phyloP scores from a whole-genome alignment of 108 stramenopile species.

The Cyclotella kingstonii region DNA sequence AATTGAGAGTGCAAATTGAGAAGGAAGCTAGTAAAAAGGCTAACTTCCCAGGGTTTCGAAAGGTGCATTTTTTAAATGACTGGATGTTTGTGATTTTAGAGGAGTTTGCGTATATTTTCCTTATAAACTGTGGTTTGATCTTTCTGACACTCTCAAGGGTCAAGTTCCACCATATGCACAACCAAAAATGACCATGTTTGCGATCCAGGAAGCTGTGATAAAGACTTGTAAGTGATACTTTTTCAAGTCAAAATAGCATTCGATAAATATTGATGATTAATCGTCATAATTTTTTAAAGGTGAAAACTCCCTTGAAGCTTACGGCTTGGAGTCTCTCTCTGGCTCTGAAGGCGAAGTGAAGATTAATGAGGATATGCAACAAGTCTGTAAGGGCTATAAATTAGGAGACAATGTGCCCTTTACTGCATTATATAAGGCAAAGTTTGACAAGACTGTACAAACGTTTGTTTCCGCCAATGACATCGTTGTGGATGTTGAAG shows the following conservation, averaged over 20 bases:
- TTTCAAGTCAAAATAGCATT: not conserved
- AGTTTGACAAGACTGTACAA: slow-evolving; percentile 39
- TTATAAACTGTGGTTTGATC: not conserved
- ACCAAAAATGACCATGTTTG: slow-evolving; percentile 78
- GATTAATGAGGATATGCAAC: slow-evolving; percentile 70
- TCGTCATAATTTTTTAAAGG: slow-evolving; percentile 5
- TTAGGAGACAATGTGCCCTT: slow-evolving; percentile 65
- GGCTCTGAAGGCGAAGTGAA: slow-evolving; percentile 62
- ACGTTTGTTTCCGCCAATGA: slow-evolving; percentile 13
- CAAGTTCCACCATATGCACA: slow-evolving; percentile 85
- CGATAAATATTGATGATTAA: not conserved
- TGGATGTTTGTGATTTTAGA: not conserved
- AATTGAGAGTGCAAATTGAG: slow-evolving; percentile 56
- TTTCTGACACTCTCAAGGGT: slow-evolving; percentile 33
- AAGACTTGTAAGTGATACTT: slow-evolving; percentile 58
- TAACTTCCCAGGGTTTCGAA: slow-evolving; percentile 85
- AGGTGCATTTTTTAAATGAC: slow-evolving; percentile 33
- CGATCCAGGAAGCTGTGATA: slow-evolving; percentile 77
- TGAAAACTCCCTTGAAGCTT: slow-evolving; percentile 62
- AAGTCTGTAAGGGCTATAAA: slow-evolving; percentile 76
- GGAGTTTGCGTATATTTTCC: not conserved
- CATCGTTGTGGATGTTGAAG: slow-evolving; percentile 43
- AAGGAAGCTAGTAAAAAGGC: slow-evolving; percentile 83
- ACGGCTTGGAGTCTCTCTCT: slow-evolving; percentile 66
- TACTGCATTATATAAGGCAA: slow-evolving; percentile 70